Base-by-base conservation (phyloP, 768 basidiomycete genomes). In the Hericium erinaceus region DNA sequence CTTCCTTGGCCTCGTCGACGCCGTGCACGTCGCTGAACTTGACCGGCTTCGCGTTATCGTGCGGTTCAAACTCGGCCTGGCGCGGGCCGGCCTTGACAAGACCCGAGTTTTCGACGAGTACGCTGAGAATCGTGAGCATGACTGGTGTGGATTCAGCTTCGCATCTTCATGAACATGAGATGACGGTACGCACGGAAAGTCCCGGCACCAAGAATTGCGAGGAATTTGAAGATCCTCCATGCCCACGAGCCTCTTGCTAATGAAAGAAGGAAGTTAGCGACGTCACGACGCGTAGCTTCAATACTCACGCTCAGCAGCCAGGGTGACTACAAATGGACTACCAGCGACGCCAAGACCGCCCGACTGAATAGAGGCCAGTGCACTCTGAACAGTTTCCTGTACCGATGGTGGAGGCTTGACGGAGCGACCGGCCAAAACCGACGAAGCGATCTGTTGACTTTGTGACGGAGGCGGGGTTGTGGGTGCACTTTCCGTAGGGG, bases 1-100 rank as follows among this genome's bases (percentile, higher is more conserved):
- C 94, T 67, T 88, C 83, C 72, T 98, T 98, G 39, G 90, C 97
- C 72, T 99, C 97, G 64, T 98, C 97, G 26, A 95, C 89, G 33
- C 97, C 97, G 62, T 98, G 95, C 5, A 99, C 94, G 71, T 99
- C 97, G 61, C 82, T 85, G 67, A 99, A 98, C 65, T 82, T 94
- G 71, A 95, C 87, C 1, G 82, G 62, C 33, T 63, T 77, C 65
- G 89, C 91, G 33, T 85, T 89, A 67, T 87, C 80, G 3, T 80
- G 73, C 7, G 92, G 88, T 64, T 94, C 87, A 65, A 94, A 98
- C 64, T 95, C 86, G 26, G 85, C 73, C 59, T 87, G 84, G 33
- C 82, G 82, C 41, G 87, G 85, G 3, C 88, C 92, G 5, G 89
- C 84, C 74, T 95, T 95, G 75, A 97, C 82, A 44, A 98, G 77